A percentile compares a stretch with the other conserved stretches of the same genome.
Evolutionary conservation across 2,329 filamentous ascomycete genomes (phyloP).

Genomic region (Diaporthe vaccinii): DNA sequence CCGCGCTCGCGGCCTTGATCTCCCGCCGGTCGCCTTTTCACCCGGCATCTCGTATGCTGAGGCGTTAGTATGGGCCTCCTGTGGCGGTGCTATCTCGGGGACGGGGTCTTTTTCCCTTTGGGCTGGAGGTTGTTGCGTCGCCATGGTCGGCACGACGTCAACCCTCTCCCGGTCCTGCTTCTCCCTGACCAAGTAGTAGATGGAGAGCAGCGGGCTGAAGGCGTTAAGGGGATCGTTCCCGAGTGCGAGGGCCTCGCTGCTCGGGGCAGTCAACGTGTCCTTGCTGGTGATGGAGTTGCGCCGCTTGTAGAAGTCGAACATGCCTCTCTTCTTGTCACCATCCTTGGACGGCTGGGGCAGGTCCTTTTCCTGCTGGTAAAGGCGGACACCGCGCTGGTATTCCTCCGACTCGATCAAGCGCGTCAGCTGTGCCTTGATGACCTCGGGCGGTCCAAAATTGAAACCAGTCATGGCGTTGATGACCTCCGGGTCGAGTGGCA

Average conservation of each 20-base stretch:
- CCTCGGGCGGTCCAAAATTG: constrained; percentile 91
- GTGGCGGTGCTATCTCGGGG: constrained; percentile 83
- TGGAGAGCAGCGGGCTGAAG: constrained; percentile 90
- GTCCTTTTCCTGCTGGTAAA: constrained; percentile 77
- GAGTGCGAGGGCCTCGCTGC: constrained; percentile 84
- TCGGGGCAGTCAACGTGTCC: constrained; percentile 88
- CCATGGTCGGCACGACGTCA: constrained; percentile 58
- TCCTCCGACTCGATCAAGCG: constrained; percentile 94
- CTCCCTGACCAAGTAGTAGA: constrained; percentile 97
- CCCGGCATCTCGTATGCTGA: constrained; percentile 89
- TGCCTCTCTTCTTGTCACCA: constrained; percentile 85
- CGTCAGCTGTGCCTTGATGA: constrained; percentile 84
- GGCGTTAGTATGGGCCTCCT: constrained; percentile 90
- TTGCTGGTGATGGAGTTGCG: constrained; percentile 90
- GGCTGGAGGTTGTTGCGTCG: constrained; percentile 39
- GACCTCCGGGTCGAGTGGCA: constrained; percentile 86
- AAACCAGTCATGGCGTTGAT: constrained; percentile 97
- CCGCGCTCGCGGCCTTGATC: constrained; percentile 85
- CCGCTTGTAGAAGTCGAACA: constrained; percentile 96
- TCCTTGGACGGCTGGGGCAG: constrained; percentile 69
- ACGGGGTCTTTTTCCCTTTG: constrained; percentile 63
- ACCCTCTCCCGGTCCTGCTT: constrained; percentile 85
- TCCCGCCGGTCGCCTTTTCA: constrained; percentile 86
- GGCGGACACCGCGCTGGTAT: constrained; percentile 86
- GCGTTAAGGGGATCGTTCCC: constrained; percentile 92